Conservation (phyloP, 2,329 filamentous ascomycete species). For the Monascus ruber region DNA sequence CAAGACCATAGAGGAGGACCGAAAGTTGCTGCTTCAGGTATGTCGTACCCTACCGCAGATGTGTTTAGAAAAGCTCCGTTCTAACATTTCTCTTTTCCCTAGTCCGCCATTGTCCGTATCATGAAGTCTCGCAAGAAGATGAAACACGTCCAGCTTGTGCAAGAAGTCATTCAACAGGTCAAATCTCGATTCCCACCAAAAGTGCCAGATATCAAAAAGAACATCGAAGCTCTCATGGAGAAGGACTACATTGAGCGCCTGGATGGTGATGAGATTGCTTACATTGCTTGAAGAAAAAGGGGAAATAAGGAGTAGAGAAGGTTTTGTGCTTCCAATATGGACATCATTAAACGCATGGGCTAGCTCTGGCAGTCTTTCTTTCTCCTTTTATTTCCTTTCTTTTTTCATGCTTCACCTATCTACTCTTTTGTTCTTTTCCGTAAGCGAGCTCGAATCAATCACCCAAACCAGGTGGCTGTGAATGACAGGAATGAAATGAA, state of each 20-base stretch:
- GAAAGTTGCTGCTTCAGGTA: conserved; percentile 94
- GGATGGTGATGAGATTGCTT: conserved; percentile 87
- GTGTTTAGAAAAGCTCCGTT: conserved; percentile 16
- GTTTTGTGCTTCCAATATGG: too few species aligned
- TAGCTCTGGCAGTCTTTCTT: too few species aligned
- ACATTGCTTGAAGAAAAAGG: conserved; percentile 58
- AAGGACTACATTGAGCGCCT: conserved; percentile 97
- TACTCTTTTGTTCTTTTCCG: too few species aligned
- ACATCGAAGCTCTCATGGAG: conserved; percentile 95
- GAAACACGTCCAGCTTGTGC: conserved; percentile 91
- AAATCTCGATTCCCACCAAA: conserved; percentile 86
- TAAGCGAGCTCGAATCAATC: too few species aligned
- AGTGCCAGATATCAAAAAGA: conserved; percentile 96
- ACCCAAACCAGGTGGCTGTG: too few species aligned
- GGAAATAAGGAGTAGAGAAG: too few species aligned
- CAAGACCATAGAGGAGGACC: conserved; percentile 98
- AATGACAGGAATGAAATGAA: too few species aligned
- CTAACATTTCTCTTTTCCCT: conserved; percentile 7
- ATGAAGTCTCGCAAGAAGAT: conserved; percentile 99
- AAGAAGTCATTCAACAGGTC: conserved; percentile 93
- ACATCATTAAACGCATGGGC: too few species aligned
- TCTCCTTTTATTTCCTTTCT: too few species aligned
- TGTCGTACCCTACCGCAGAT: conserved; percentile 25
- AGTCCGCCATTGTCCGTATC: conserved; percentile 98
- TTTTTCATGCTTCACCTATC: too few species aligned